Conservation (phyloP, 495 filamentous ascomycete genomes). For the Arthonia radiata region DNA sequence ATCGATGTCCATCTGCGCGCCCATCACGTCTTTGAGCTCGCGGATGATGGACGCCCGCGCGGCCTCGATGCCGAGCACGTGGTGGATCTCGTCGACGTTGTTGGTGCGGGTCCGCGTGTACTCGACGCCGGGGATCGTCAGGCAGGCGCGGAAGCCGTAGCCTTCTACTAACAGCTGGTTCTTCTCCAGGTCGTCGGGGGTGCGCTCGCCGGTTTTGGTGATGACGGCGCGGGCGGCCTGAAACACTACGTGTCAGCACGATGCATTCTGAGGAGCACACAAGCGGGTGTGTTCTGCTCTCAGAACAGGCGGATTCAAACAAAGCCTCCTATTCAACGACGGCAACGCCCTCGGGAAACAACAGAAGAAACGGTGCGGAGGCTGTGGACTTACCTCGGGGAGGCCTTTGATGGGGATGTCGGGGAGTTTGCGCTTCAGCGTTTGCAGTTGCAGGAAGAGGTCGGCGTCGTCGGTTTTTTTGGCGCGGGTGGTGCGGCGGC, state of each 20-base stretch:
- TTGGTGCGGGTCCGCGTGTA: constrained; percentile 52
- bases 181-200: constrained; percentile 23
- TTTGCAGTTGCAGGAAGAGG: constrained; percentile 55
- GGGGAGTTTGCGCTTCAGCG: constrained; percentile 60
- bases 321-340: too few species aligned
- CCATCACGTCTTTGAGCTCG: constrained; percentile 68
- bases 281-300: too few species aligned
- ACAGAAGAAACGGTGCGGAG: too few species aligned
- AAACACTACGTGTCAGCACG: too few species aligned
- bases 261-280: too few species aligned
- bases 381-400: too few species aligned
- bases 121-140: constrained; percentile 74
- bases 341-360: too few species aligned
- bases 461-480: constrained; percentile 29
- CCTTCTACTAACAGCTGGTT: constrained; percentile 61
- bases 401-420: constrained; percentile 65
- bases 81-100: constrained; percentile 67
- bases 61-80: constrained; percentile 95
- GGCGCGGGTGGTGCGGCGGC: constrained; percentile 6
- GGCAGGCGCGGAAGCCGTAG: constrained; percentile 68
- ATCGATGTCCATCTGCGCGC: constrained; percentile 69
- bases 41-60: constrained; percentile 59
- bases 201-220: constrained; percentile 39
- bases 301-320: too few species aligned
- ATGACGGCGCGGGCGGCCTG: constrained; percentile 77